phyloP scores from a whole-genome alignment of 2,329 filamentous ascomycete species.

The Emergomyces pasteurianus region DNA sequence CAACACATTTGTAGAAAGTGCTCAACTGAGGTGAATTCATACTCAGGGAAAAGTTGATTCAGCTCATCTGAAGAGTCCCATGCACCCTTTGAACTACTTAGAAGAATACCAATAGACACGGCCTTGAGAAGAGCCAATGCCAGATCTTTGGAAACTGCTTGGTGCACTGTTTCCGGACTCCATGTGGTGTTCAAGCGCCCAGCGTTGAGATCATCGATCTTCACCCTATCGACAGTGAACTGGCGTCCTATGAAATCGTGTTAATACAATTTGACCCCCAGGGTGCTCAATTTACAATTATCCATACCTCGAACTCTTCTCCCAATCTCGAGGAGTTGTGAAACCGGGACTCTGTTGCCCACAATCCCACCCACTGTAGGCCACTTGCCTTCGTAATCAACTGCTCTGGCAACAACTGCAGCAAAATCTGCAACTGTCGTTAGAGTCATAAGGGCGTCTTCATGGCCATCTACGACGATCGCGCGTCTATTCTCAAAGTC shows the following conservation, averaged over 20 bases:
- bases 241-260: slow-evolving; percentile 10
- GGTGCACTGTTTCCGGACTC: slow-evolving; percentile 15
- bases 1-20: slow-evolving; percentile 18
- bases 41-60: slow-evolving; percentile 25
- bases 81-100: slow-evolving; percentile 11
- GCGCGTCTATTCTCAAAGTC: slow-evolving; percentile 25
- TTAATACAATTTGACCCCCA: slow-evolving; percentile 1
- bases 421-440: slow-evolving; percentile 27
- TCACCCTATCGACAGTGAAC: slow-evolving; percentile 35
- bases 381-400: slow-evolving; percentile 31
- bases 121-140: slow-evolving; percentile 10
- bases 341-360: slow-evolving; percentile 19
- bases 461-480: slow-evolving; percentile 19
- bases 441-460: slow-evolving; percentile 19
- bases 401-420: slow-evolving; percentile 22
- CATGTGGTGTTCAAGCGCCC: slow-evolving; percentile 23
- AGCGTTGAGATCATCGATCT: slow-evolving; percentile 36
- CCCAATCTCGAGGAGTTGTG: slow-evolving; percentile 21
- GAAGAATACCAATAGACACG: slow-evolving; percentile 14
- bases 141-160: slow-evolving; percentile 16
- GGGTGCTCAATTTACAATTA: slow-evolving; percentile 1
- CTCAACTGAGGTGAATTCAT: slow-evolving; percentile 19
- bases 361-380: slow-evolving; percentile 27
- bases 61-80: slow-evolving; percentile 21
- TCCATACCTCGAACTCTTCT: slow-evolving; percentile 21